phyloP scores from a whole-genome alignment of 1,284 basidiomycete species.

The Rhodotorula sp. region DNA sequence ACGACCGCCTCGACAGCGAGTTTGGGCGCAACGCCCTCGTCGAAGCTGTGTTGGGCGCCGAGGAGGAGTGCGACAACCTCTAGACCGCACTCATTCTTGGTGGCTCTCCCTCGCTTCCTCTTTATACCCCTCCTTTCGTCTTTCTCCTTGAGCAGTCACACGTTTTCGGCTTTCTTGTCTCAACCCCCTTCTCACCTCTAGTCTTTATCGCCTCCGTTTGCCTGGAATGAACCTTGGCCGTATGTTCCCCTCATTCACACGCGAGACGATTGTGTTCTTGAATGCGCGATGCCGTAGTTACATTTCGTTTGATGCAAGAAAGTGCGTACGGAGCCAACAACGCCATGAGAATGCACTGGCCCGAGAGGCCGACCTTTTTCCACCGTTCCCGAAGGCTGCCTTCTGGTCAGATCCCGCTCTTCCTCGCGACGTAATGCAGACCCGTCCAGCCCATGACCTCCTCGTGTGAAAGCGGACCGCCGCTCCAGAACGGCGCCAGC shows the following conservation, averaged over 20 bases:
- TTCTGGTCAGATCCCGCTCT: not conserved
- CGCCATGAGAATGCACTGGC: no score
- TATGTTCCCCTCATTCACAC: not conserved
- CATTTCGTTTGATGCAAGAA: no score
- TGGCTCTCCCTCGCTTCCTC: not conserved
- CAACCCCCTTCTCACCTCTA: no score
- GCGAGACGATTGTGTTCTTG: no score
- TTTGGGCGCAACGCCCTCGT: conserved; percentile 5
- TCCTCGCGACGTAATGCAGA: conserved; percentile 3
- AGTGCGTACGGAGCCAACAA: no score
- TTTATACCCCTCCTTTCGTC: not conserved
- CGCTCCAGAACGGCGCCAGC: not conserved
- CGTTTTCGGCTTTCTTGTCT: not conserved
- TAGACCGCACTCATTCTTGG: no score
- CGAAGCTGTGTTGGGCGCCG: conserved; percentile 3
- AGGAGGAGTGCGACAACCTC: conserved; percentile 3
- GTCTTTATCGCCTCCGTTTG: not conserved
- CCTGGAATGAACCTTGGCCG: not conserved
- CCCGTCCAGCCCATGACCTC: conserved; percentile 6
- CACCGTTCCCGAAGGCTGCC: no score
- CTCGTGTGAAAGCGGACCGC: conserved; percentile 1
- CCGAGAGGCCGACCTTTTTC: no score
- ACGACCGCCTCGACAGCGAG: conserved; percentile 10
- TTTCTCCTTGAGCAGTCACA: not conserved
- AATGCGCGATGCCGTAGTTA: no score